These are phyloP conservation scores for Gorgonomyces haynaldii DNA, from an alignment of 192 early-diverging fungal species.

Conservation along the genomic window DNA sequence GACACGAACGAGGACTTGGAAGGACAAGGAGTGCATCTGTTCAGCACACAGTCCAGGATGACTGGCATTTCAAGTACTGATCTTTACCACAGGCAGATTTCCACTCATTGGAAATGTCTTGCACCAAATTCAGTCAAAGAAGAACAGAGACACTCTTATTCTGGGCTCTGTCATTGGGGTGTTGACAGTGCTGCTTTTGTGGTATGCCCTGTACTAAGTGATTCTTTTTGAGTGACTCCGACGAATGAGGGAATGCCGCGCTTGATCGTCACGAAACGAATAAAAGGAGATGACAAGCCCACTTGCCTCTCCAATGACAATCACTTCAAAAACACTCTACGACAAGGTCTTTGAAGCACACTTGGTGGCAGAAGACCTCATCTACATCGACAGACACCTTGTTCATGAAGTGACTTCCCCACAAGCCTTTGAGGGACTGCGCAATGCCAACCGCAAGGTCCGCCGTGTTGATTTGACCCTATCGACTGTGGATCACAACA, in stretches of 20 bases:
- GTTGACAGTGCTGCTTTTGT: neutral
- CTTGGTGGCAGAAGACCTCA: conserved; percentile 39
- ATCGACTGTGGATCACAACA: conserved; percentile 66
- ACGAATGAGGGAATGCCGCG: too few relatives aligned
- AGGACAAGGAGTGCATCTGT: neutral
- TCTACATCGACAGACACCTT: conserved; percentile 62
- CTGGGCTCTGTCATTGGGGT: conserved; percentile 4
- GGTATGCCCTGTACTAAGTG: conserved; percentile 1
- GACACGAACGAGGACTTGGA: conserved; percentile 5
- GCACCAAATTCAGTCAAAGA: conserved; percentile 3
- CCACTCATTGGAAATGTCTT: conserved; percentile 6
- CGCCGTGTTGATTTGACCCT: conserved; percentile 53
- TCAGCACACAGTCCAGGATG: neutral
- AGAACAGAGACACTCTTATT: conserved; percentile 8
- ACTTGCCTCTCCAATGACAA: conserved; percentile 4
- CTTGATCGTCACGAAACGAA: too few relatives aligned
- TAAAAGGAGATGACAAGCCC: too few relatives aligned
- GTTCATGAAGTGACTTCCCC: conserved; percentile 32
- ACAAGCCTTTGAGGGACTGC: conserved; percentile 54
- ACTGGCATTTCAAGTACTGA: neutral
- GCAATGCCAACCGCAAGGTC: conserved; percentile 39
- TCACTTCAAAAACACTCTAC: conserved; percentile 39
- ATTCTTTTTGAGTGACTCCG: too few relatives aligned
- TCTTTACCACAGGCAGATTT: neutral
- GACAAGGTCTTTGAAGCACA: conserved; percentile 59